These are phyloP conservation scores for Plasmodium blacklocki DNA, from an alignment of 169 alveolate species.

Conservation along the genomic window DNA sequence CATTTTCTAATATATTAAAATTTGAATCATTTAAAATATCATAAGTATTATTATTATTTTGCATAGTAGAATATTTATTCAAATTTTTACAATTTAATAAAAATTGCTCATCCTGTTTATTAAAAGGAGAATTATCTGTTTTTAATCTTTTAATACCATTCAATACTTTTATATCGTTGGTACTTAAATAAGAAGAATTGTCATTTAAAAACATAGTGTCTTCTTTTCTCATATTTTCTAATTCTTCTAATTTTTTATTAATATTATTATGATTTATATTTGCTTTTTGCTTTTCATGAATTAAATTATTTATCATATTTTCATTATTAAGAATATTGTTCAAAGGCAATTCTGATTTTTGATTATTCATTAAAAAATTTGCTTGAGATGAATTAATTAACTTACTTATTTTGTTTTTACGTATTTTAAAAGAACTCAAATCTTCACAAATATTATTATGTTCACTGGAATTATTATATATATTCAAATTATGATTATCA, in stretches of 20 bases:
- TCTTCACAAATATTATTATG: constrained; percentile 34
- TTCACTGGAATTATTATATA: background rate
- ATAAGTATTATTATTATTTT: background rate
- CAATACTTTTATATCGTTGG: constrained; percentile 27
- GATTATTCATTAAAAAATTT: constrained; percentile 15
- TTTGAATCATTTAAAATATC: background rate
- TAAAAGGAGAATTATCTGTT: background rate
- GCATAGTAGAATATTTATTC: background rate
- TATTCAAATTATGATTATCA: constrained; percentile 10
- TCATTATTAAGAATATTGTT: constrained; percentile 4
- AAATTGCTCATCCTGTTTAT: constrained; percentile 14
- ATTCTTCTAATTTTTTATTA: constrained; percentile 10
- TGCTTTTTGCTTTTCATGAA: background rate
- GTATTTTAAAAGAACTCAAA: constrained; percentile 1
- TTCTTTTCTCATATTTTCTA: constrained; percentile 6
- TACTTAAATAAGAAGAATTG: constrained; percentile 10
- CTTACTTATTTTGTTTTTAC: constrained; percentile 18
- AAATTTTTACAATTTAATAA: background rate
- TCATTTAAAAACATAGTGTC: constrained; percentile 16
- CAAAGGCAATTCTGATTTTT: background rate
- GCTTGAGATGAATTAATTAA: constrained; percentile 3
- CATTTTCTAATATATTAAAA: background rate
- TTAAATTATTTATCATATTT: background rate
- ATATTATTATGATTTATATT: background rate
- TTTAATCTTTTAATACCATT: constrained; percentile 17